Evolutionary conservation across 305 asterid species (phyloP).

Genomic region (Fraxinus dipetala): DNA sequence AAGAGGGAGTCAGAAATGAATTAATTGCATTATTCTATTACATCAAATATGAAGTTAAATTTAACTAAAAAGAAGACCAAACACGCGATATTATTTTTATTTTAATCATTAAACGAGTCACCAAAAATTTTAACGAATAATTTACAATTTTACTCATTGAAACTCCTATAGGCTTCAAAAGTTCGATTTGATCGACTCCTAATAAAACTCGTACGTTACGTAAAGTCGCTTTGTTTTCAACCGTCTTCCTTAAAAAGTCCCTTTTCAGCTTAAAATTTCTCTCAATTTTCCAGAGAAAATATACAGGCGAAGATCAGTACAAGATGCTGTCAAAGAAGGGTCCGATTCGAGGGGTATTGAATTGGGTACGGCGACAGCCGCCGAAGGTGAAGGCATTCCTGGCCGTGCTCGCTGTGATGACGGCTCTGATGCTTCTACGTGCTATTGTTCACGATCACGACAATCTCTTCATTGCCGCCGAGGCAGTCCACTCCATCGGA

Average conservation of each 20-base stretch:
- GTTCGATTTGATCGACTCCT: background rate
- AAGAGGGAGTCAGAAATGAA: no score
- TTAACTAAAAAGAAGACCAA: no score
- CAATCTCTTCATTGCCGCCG: constrained; percentile 87
- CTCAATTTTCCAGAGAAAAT: background rate
- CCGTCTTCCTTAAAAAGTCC: background rate
- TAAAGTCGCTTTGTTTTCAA: background rate
- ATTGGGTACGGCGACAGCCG: constrained; percentile 91
- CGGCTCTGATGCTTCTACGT: constrained; percentile 72
- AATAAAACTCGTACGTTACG: background rate
- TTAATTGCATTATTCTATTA: no score
- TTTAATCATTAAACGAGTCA: no score
- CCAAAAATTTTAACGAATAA: no score
- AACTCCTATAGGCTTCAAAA: background rate
- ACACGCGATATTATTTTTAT: no score
- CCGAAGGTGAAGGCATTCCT: constrained; percentile 88
- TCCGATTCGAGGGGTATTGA: constrained; percentile 65
- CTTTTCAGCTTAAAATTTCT: background rate
- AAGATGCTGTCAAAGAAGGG: constrained; percentile 60
- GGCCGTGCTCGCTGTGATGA: constrained; percentile 74
- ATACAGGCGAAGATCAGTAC: background rate
- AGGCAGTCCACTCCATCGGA: constrained; percentile 84
- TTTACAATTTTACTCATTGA: background rate
- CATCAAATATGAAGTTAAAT: no score
- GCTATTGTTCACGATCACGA: constrained; percentile 88